Conservation (phyloP, 805 yeast species). For the Saturnispora kantuleensis region DNA sequence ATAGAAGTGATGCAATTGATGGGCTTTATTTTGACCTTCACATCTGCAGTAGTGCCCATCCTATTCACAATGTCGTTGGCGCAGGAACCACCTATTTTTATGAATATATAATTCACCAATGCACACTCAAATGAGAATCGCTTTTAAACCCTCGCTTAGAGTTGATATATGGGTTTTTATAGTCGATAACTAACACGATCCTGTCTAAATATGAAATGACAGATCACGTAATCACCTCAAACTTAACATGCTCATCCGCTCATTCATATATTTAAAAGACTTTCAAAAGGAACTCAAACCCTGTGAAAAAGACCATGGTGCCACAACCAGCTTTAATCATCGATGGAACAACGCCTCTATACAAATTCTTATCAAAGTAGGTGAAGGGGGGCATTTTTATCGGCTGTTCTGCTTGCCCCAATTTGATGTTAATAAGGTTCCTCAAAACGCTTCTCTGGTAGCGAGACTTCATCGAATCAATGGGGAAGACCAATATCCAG, state of each 20-base stretch:
- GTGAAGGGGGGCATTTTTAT: constrained; percentile 16
- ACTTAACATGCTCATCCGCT: neutral
- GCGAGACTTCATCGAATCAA: constrained; percentile 71
- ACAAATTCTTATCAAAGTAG: constrained; percentile 37
- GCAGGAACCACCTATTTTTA: too few relatives aligned
- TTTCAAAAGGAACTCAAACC: constrained; percentile 58
- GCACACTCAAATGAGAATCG: too few relatives aligned
- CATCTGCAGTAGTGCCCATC: too few relatives aligned
- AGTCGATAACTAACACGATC: too few relatives aligned
- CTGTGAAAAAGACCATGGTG: constrained; percentile 65
- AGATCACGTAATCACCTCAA: too few relatives aligned
- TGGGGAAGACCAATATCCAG: constrained; percentile 68
- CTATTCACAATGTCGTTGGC: too few relatives aligned
- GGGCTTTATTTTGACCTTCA: too few relatives aligned
- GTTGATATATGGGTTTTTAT: too few relatives aligned
- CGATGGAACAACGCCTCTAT: constrained; percentile 71
- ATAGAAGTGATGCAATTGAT: too few relatives aligned
- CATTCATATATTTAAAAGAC: constrained; percentile 23
- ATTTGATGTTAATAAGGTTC: constrained; percentile 43
- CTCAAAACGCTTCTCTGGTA: constrained; percentile 66
- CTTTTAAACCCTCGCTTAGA: too few relatives aligned
- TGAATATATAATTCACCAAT: too few relatives aligned
- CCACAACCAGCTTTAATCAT: constrained; percentile 59
- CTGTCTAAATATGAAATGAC: too few relatives aligned
- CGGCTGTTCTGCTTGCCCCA: constrained; percentile 36